Conservation (phyloP, 306 rosid species). For the Vigna mungo region DNA sequence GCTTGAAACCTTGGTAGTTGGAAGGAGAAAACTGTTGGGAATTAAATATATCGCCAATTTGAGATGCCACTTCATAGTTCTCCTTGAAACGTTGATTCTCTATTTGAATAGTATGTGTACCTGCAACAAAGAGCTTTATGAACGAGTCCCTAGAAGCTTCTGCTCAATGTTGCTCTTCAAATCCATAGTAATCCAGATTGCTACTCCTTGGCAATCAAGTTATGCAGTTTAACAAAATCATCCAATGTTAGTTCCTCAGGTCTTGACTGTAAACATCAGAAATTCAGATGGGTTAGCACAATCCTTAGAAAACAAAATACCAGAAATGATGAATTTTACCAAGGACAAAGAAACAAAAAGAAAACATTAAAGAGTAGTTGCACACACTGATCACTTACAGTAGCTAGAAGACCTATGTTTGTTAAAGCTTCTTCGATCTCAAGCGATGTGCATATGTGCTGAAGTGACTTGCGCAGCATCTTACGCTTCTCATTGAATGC, state of each 20-base stretch:
- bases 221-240: constrained; percentile 79
- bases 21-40: constrained; percentile 33
- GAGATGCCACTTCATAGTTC: constrained; percentile 9
- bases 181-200: constrained; percentile 20
- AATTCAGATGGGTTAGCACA: constrained; percentile 20
- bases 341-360: neutral
- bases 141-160: constrained; percentile 22
- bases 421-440: constrained; percentile 78
- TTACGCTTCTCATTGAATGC: constrained; percentile 94
- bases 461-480: constrained; percentile 87
- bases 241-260: constrained; percentile 82
- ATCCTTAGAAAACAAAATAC: constrained; percentile 27
- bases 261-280: constrained; percentile 63
- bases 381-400: constrained; percentile 57
- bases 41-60: constrained; percentile 14
- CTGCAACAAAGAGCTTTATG: constrained; percentile 18
- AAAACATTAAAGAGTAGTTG: neutral
- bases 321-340: constrained; percentile 14
- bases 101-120: constrained; percentile 17
- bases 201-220: constrained; percentile 60
- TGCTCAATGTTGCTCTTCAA: constrained; percentile 31
- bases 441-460: constrained; percentile 70
- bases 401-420: constrained; percentile 66
- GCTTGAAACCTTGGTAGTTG: constrained; percentile 16
- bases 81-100: constrained; percentile 9